Base-by-base conservation (phyloP, 192 early-diverging fungal genomes). In the Backusella tuberculispora region DNA sequence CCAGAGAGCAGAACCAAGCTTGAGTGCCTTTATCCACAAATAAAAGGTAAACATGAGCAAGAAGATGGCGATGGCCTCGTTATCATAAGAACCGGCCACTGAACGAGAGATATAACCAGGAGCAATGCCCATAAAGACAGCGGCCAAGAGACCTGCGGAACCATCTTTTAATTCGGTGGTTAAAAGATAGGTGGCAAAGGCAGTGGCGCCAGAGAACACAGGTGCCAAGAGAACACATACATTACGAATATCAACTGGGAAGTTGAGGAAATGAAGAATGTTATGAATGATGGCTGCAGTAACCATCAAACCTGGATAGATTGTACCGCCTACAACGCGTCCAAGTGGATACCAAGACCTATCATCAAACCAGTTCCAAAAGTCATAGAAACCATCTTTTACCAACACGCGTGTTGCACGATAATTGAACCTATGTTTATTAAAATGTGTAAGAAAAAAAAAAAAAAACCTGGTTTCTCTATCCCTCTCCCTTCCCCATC, bases 21-120 rank as follows among this genome's bases (percentile, higher is more conserved):
- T 97, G 43, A 99, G 84, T 1, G 97, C 93, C 78, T 96, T 95
- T 75, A 99, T 93, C 98, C 98, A 99, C 76, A 98, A 84, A 79
- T 93, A 99, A 80, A 98, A 99, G 6, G 96, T 98, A 68, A 96
- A 94, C 85, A 99, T 94, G 15, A 99, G 90, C 60, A 99, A 80
- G 78, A 99, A 99, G 76, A 99, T 99, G 60, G 98, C 96, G 81
- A 99, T 99, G 5, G 94, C 98, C 82, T 99, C 98, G 83, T 99
- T 98, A 82, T 99, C 98, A 73, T 99, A 99, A 10, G 97, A 98
- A 6, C 98, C 98, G 13, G 98, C 97, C n/a, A 99, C 98, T 1
- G 98, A 99, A 56, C 98, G 93, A n/a, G 98, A 99, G 77, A 99
- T 99, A 78, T 99, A 99, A 1, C 98, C 98, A 0, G 98, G 98